Conservation (phyloP, 2,329 filamentous ascomycete species). For the Pseudogymnoascus sp. region DNA sequence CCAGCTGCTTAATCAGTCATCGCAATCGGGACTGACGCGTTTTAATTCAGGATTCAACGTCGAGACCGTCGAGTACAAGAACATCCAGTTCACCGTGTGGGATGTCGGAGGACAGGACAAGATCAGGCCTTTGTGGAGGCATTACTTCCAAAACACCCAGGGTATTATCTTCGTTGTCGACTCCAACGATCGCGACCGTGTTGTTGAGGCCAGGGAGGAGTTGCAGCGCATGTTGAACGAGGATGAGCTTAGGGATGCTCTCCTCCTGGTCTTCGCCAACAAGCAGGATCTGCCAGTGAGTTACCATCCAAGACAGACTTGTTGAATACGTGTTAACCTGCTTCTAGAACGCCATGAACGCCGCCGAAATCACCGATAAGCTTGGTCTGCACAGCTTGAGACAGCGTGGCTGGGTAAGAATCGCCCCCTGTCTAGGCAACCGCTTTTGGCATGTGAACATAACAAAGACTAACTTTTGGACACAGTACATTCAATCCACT, state of each 20-base stretch:
- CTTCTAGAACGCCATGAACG: conserved; percentile 93
- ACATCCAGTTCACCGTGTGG: conserved; percentile 99
- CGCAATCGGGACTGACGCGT: not conserved
- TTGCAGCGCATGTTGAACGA: conserved; percentile 98
- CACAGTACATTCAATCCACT: conserved; percentile 96
- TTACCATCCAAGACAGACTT: conserved; percentile 24
- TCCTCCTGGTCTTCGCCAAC: conserved; percentile 97
- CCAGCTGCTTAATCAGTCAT: not conserved
- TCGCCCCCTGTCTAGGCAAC: conserved; percentile 35
- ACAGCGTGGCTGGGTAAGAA: conserved; percentile 89
- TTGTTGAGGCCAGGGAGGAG: conserved; percentile 94
- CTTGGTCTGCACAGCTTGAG: conserved; percentile 98
- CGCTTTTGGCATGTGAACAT: conserved; percentile 10
- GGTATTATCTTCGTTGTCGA: conserved; percentile 99
- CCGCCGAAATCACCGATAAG: conserved; percentile 99
- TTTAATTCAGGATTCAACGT: conserved; percentile 81
- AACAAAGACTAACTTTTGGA: conserved; percentile 20
- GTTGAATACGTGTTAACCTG: conserved; percentile 27
- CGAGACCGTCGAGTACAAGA: conserved; percentile 99
- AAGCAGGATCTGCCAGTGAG: conserved; percentile 98
- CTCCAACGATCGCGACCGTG: conserved; percentile 96
- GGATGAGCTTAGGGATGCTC: conserved; percentile 94
- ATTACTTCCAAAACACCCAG: conserved; percentile 99
- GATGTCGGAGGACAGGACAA: conserved; percentile 99
- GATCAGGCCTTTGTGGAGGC: conserved; percentile 98